A percentile compares a stretch with the other conserved stretches of the same genome.
Evolutionary conservation across 1,139 yeast genomes (phyloP).

Genomic region (Petasospora fabianii): DNA sequence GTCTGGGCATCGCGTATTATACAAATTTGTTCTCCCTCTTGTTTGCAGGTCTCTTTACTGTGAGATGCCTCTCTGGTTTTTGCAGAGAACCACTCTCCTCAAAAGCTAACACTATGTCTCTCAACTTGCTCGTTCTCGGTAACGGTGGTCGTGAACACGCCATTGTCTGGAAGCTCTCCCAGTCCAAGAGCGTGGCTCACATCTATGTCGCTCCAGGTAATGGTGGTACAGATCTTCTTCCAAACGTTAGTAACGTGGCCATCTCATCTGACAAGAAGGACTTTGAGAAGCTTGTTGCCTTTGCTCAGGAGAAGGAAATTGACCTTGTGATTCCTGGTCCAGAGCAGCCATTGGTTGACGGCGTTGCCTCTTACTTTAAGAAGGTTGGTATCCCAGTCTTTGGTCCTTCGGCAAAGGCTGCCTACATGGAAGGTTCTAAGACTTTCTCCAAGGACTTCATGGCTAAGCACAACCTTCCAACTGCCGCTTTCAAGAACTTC

Average conservation of each 20-base stretch:
- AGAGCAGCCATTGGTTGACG: slow-evolving; percentile 98
- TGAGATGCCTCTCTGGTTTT: no score
- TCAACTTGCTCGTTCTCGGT: slow-evolving; percentile 84
- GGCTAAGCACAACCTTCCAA: slow-evolving; percentile 89
- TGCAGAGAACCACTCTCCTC: no score
- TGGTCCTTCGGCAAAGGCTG: slow-evolving; percentile 91
- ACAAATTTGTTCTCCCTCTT: no score
- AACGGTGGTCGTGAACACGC: slow-evolving; percentile 99
- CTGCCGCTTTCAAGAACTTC: slow-evolving; percentile 86
- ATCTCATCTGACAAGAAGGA: slow-evolving; percentile 60
- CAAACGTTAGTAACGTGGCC: slow-evolving; percentile 67
- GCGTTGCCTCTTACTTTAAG: slow-evolving; percentile 66
- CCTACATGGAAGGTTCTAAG: slow-evolving; percentile 95
- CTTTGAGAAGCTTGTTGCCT: slow-evolving; percentile 55
- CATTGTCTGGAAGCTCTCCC: slow-evolving; percentile 84
- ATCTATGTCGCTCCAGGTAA: slow-evolving; percentile 96
- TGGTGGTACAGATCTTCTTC: slow-evolving; percentile 73
- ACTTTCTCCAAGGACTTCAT: slow-evolving; percentile 92
- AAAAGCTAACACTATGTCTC: slow-evolving; percentile 30
- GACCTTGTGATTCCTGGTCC: slow-evolving; percentile 94
- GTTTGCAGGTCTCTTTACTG: no score
- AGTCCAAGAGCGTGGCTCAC: slow-evolving; percentile 65
- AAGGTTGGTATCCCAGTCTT: slow-evolving; percentile 90
- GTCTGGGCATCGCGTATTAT: no score
- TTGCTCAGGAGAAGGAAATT: slow-evolving; percentile 66